Evolutionary conservation across 1,284 basidiomycete genomes (phyloP).

Genomic region (Ceratorhiza oryzae-sativae): DNA sequence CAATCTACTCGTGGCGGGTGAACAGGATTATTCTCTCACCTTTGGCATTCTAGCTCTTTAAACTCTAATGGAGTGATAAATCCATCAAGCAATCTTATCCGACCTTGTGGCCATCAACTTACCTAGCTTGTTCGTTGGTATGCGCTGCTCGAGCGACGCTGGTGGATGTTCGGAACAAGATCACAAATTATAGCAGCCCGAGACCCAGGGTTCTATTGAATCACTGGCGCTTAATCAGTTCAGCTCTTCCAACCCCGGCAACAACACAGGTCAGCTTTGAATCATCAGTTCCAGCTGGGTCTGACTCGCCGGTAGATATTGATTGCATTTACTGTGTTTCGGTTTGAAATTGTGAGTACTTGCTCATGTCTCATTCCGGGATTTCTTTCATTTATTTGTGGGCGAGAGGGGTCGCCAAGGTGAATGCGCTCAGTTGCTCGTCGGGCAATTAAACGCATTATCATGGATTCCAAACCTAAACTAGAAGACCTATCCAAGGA

Average conservation of each 20-base stretch:
- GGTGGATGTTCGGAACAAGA: not conserved
- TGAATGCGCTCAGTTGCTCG: conserved; percentile 29
- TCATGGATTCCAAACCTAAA: conserved; percentile 13
- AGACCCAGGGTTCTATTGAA: conserved; percentile 3
- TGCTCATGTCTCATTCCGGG: not conserved
- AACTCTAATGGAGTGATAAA: not conserved
- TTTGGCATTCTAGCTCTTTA: conserved; percentile 34
- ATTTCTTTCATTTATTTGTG: not conserved
- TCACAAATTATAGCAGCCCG: conserved; percentile 18
- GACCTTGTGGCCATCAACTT: not conserved
- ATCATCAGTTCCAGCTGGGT: not conserved
- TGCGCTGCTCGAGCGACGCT: conserved; percentile 7
- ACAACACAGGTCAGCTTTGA: conserved; percentile 9
- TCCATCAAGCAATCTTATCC: not conserved
- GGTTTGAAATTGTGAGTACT: not conserved
- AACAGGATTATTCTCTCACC: conserved; percentile 6
- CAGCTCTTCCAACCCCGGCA: conserved; percentile 4
- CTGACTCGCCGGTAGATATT: not conserved
- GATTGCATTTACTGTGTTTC: not conserved
- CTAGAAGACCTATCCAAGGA: conserved; percentile 52
- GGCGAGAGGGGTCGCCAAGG: not conserved
- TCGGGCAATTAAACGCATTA: conserved; percentile 3
- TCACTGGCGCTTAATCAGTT: conserved; percentile 10
- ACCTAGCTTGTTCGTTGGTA: not conserved
- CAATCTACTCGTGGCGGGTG: conserved; percentile 7